Evolutionary conservation across 164 flowering plant genomes (phyloP).

Genomic region (Vitis labrusca): DNA sequence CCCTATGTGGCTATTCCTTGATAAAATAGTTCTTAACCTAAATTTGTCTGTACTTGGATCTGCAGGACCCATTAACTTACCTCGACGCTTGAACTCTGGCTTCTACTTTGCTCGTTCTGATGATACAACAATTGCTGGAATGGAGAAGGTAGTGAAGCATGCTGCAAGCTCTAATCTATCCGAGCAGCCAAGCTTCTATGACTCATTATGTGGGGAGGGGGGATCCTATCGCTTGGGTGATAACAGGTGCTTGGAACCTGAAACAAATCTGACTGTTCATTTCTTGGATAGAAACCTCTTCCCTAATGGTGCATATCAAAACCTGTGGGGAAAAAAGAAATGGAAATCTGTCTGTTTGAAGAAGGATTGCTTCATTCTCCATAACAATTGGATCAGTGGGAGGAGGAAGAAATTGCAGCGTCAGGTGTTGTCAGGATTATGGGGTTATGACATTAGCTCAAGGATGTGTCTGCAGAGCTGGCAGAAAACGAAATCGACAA

Average conservation of each 20-base stretch:
- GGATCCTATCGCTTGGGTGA: conserved; percentile 71
- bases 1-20: neutral
- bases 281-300: conserved; percentile 80
- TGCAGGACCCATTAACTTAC: conserved; percentile 83
- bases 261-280: conserved; percentile 67
- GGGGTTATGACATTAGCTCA: conserved; percentile 73
- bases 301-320: conserved; percentile 91
- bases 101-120: conserved; percentile 89
- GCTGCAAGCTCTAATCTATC: conserved; percentile 76
- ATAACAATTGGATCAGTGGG: conserved; percentile 92
- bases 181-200: conserved; percentile 98
- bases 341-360: conserved; percentile 54
- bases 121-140: conserved; percentile 62
- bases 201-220: conserved; percentile 79
- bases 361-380: conserved; percentile 72
- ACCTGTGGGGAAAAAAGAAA: conserved; percentile 63
- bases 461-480: conserved; percentile 71
- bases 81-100: conserved; percentile 89
- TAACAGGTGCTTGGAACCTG: conserved; percentile 76
- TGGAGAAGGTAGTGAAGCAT: conserved; percentile 89
- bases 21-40: neutral
- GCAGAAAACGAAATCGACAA: conserved; percentile 23
- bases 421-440: conserved; percentile 71
- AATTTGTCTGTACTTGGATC: neutral
- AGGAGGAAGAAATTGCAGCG: conserved; percentile 77